phyloP scores from a whole-genome alignment of 2,329 filamentous ascomycete species.

The Tolypocladium amazonense region DNA sequence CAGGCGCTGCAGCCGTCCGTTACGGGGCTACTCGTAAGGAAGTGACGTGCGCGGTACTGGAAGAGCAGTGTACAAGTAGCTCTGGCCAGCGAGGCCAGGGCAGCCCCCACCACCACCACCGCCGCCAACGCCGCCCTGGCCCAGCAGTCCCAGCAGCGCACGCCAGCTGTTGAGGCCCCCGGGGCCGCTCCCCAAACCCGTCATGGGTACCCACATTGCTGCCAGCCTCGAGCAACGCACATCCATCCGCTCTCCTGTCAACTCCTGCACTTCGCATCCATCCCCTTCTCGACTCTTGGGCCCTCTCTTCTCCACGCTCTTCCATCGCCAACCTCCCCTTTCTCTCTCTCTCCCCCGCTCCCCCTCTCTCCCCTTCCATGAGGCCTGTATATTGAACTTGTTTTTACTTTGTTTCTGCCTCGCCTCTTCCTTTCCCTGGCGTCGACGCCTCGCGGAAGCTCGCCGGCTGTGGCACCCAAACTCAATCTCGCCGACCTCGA shows the following conservation, averaged over 20 bases:
- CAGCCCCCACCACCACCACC: neutral
- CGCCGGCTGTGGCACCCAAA: neutral
- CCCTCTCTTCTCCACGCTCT: constrained; percentile 14
- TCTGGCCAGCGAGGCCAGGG: too few species aligned
- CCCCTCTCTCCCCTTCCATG: constrained; percentile 15
- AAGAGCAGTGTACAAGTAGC: too few species aligned
- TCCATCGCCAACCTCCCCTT: constrained; percentile 6
- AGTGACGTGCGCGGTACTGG: too few species aligned
- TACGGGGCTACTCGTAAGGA: neutral
- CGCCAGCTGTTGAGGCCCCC: neutral
- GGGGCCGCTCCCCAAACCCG: neutral
- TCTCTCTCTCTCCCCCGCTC: constrained; percentile 1
- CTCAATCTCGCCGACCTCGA: neutral
- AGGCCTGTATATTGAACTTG: constrained; percentile 25
- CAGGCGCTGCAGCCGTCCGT: too few species aligned
- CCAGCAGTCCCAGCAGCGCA: neutral
- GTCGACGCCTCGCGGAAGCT: neutral
- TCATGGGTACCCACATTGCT: neutral
- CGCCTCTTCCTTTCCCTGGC: constrained; percentile 5
- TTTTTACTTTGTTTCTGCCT: constrained; percentile 18
- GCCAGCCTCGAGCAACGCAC: neutral
- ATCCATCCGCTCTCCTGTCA: neutral
- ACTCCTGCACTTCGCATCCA: constrained; percentile 7
- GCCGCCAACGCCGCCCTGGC: neutral
- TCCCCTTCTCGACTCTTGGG: constrained; percentile 7